These are phyloP conservation scores for Candida cerambycidarum DNA, from an alignment of 805 yeast genomes.

Conservation along the genomic window DNA sequence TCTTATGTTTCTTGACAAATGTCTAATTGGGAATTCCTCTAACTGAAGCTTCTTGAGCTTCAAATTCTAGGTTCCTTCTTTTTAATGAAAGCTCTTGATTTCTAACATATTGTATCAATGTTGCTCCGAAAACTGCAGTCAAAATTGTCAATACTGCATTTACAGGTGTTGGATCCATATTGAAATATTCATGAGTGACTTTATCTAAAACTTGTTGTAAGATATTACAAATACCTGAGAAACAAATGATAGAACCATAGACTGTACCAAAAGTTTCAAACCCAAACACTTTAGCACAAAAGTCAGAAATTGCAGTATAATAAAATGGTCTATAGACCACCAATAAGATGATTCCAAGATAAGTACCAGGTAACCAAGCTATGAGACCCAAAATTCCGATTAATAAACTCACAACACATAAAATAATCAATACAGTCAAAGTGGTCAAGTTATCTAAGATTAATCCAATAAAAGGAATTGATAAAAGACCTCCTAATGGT, in stretches of 20 bases:
- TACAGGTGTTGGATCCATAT: conserved; percentile 79
- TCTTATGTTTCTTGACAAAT: not conserved
- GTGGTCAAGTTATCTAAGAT: conserved; percentile 74
- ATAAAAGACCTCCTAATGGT: conserved; percentile 83
- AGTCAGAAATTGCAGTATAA: conserved; percentile 90
- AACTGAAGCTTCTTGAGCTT: conserved; percentile 60
- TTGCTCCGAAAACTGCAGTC: conserved; percentile 53
- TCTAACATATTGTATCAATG: conserved; percentile 45
- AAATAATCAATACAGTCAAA: conserved; percentile 50
- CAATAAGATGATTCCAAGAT: conserved; percentile 66
- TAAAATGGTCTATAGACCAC: conserved; percentile 89
- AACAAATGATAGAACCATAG: conserved; percentile 80
- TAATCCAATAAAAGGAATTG: conserved; percentile 85
- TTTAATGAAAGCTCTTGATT: conserved; percentile 41
- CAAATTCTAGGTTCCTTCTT: conserved; percentile 55
- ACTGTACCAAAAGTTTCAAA: conserved; percentile 89
- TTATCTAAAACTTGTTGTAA: conserved; percentile 69
- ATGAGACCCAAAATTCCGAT: conserved; percentile 75
- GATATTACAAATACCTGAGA: conserved; percentile 79
- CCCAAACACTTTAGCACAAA: conserved; percentile 90
- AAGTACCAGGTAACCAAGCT: conserved; percentile 54
- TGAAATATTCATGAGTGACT: conserved; percentile 63
- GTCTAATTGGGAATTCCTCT: conserved; percentile 42
- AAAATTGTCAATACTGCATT: conserved; percentile 54
- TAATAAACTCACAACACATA: conserved; percentile 53